Evolutionary conservation across 176 grass and related monocot genomes (phyloP).

Genomic region (Lolium rigidum): DNA sequence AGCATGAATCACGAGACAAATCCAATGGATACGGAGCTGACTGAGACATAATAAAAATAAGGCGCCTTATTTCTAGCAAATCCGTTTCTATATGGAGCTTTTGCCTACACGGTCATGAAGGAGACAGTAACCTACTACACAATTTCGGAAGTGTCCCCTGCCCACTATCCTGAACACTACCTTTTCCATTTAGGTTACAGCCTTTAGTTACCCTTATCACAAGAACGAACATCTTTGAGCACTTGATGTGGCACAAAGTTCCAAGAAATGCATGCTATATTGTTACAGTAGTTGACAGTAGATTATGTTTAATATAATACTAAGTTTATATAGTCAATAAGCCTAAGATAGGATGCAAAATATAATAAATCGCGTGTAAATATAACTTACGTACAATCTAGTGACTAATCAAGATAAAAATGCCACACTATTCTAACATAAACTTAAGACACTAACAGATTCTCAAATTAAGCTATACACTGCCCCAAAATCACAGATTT

Average conservation of each 20-base stretch:
- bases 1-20: no score
- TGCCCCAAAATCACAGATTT: not conserved
- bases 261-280: not conserved
- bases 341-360: not conserved
- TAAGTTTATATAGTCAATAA: slow-evolving; percentile 11
- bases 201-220: not conserved
- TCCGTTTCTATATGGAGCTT: not conserved
- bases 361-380: slow-evolving; percentile 1
- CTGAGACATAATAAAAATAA: no score
- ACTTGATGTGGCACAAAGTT: slow-evolving; percentile 26
- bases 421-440: slow-evolving; percentile 22
- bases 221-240: not conserved
- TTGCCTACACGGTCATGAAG: not conserved
- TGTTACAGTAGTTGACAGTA: not conserved
- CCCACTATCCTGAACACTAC: not conserved
- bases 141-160: not conserved
- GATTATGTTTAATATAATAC: slow-evolving; percentile 2
- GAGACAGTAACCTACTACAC: not conserved
- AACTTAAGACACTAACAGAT: not conserved
- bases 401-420: not conserved
- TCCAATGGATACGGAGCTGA: no score
- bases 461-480: slow-evolving; percentile 17
- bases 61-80: no score
- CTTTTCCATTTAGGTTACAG: not conserved
- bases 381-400: not conserved